Base-by-base conservation (phyloP, 352 stramenopile genomes). In the Phytophthora ohioensis region DNA sequence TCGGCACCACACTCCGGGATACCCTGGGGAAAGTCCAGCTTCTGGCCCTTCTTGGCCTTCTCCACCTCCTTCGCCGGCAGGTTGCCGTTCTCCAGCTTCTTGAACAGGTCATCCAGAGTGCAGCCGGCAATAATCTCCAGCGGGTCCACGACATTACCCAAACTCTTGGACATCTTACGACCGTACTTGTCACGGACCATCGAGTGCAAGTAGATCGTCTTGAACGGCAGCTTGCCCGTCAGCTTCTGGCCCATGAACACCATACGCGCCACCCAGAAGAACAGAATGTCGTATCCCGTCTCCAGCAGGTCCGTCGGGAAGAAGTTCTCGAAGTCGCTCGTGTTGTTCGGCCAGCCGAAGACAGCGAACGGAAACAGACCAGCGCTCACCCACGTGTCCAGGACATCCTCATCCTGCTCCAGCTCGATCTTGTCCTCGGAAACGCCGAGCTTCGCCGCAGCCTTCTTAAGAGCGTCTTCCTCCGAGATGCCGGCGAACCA, bases 241-340 rank as follows among this genome's bases (percentile, higher is more conserved):
- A 99, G 85, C 75, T 99, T 98, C 59, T 99, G 90, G 57, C 96
- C 95, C 82, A 99, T 92, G 56, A 95, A 97, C 27, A 96, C 85
- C 97, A 99, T 99, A 65, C 97, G 93, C 34, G 97, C 98, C 45
- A 99, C 98, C 98, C 98, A 99, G 80, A 99, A 99, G 83, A 99
- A 99, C 15, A 99, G 74, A 79, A 99, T 99, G 81, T 99, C 98
- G 72, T 98, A 98, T 10, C 98, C 98, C n/a, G 98, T 99, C 77
- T 99, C 98, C 32, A 99, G 79, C 64, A 98, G 80, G 47, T 98
- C 95, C 34, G 94, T 96, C 21, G 98, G 98, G 80, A 99, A 99
- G 65, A 99, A 99, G 69, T 94, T 87, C 34, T 84, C 77, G 43
- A 98, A 84, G 60, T 94, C 86, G 3, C 52, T 42, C 15, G 81